These are phyloP conservation scores for Jamesozyma gamospora DNA, from an alignment of 805 yeast species.

Conservation along the genomic window DNA sequence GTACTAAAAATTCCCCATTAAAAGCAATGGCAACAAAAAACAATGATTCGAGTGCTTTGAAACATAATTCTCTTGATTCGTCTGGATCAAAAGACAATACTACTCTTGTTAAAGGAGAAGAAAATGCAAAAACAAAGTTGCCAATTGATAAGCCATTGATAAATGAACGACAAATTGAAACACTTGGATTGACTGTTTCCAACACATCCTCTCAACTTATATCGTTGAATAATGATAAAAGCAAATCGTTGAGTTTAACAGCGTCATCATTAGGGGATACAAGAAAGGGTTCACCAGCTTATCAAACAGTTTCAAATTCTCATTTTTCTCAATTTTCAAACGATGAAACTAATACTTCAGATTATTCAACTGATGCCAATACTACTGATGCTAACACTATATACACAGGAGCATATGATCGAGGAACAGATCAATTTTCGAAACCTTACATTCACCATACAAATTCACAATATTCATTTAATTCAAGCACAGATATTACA, in stretches of 20 bases:
- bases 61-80: background rate
- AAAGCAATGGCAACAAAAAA: background rate
- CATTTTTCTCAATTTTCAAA: slow-evolving; percentile 42
- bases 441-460: slow-evolving; percentile 3
- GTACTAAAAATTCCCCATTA: background rate
- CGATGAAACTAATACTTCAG: slow-evolving; percentile 39
- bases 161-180: slow-evolving; percentile 14
- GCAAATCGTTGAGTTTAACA: slow-evolving; percentile 8
- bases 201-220: slow-evolving; percentile 25
- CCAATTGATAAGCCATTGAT: background rate
- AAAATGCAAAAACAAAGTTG: background rate
- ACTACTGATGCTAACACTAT: slow-evolving; percentile 5
- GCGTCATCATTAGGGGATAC: slow-evolving; percentile 9
- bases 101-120: background rate
- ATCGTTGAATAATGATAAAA: slow-evolving; percentile 23
- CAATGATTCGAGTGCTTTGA: background rate
- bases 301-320: slow-evolving; percentile 39
- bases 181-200: slow-evolving; percentile 19
- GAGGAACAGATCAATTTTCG: background rate
- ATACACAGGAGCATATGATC: no score
- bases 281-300: slow-evolving; percentile 8
- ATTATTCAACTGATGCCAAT: slow-evolving; percentile 36
- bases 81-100: background rate
- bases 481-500: slow-evolving; percentile 8
- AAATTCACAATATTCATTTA: slow-evolving; percentile 12